Evolutionary conservation across 371 early-diverging fungal genomes (phyloP), one percentile per base, ranked within the genome.

Genomic region (Sporodiniella umbellata): DNA sequence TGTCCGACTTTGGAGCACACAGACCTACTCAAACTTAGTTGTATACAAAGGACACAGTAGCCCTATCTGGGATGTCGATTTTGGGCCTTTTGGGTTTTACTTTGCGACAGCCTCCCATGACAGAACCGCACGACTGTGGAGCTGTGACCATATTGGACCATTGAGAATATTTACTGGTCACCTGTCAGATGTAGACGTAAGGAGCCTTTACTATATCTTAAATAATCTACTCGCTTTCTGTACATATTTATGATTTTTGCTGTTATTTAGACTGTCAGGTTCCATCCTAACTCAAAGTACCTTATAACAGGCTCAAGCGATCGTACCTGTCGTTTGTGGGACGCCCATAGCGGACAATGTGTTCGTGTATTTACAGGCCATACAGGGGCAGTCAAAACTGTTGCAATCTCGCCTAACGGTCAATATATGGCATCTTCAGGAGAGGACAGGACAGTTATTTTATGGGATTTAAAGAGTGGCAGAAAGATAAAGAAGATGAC

Each of bases 271-370:
- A 80, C 79, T 33, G 97, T 99, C 31, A 88, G 88, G 62, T 99
- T 99, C 71, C 99, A 99, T 72, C 99, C 99, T 7, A 99, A 99
- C 66, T 84, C 89, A 42, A 95, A 94, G 56, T 99, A 99, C 66
- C 45, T 99, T 8, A 87, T 93, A 22, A 96, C 98, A 4, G 99
- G 99, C 2, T 94, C 94, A 0, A 84, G 88, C 59, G 99, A 99
- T 76, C 83, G 87, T 48, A 94, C 97, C n/a, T 85, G 87, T 14
- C 86, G 99, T 30, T 70, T 99, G 60, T 99, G 99, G 95, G 96
- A 97, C 70, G 81, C 99, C 25, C 91, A 95, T 60, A 76, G 80
- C 39, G 99, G 99, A 33, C 70, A 78, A 10, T 90, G 96, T 57
- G 96, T 98, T 15, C 83, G 99, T 33, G 83, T 98, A 8, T 94